These are phyloP conservation scores for Senna tora DNA, from an alignment of 306 rosid genomes.

Conservation along the genomic window DNA sequence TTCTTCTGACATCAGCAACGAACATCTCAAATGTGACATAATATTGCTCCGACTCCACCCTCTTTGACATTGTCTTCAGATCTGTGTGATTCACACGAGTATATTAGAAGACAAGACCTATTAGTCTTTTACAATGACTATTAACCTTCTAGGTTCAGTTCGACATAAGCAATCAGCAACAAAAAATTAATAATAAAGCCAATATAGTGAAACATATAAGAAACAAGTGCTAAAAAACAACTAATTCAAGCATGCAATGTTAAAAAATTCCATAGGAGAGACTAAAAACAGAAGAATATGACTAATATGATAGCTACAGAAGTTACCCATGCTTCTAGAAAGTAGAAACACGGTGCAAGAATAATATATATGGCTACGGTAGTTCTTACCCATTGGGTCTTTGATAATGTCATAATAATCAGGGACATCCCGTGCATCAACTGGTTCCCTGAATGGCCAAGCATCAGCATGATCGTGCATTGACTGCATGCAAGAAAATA, in stretches of 20 bases:
- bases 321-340: slow-evolving; percentile 14
- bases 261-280: background rate
- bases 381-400: slow-evolving; percentile 87
- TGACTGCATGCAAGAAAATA: slow-evolving; percentile 52
- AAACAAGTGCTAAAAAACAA: background rate
- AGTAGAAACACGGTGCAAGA: background rate
- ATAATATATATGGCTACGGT: slow-evolving; percentile 9
- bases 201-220: background rate
- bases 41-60: slow-evolving; percentile 97
- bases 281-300: background rate
- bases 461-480: slow-evolving; percentile 86
- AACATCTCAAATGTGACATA: slow-evolving; percentile 96
- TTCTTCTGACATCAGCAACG: slow-evolving; percentile 85
- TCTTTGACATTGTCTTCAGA: slow-evolving; percentile 86
- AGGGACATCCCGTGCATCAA: slow-evolving; percentile 90
- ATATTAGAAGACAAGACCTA: slow-evolving; percentile 11
- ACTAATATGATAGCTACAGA: slow-evolving; percentile 18
- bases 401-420: slow-evolving; percentile 94
- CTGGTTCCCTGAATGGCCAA: slow-evolving; percentile 99
- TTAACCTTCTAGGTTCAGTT: background rate
- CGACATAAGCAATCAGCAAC: background rate
- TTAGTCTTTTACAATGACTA: background rate
- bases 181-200: background rate
- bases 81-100: slow-evolving; percentile 50
- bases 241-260: slow-evolving; percentile 6